Base-by-base conservation (phyloP, 1,284 basidiomycete species). In the Schizopora paradoxa region DNA sequence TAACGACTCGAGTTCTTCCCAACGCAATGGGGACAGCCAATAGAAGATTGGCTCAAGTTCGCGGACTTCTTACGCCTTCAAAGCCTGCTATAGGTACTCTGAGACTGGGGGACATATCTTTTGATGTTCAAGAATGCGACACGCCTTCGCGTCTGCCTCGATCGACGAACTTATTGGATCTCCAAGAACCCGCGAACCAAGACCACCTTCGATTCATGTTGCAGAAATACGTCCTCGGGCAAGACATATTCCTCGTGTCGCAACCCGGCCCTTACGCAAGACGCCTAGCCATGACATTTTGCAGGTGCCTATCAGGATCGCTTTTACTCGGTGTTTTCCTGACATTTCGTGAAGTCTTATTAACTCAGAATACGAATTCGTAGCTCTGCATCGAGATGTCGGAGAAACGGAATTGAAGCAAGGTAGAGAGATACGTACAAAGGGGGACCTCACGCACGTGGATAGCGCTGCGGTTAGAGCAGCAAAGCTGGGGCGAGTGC, bases 341-440 rank as follows among this genome's bases (percentile, higher is more conserved):
- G 18, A 28, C 32, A 49, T 38, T 23, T 25, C 32, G n/a, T 16
- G 13, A 40, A 81, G 79, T 46, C 41, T 80, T 22, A 74, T 82
- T 37, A 82, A 82, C 55, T 62, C 74, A 8, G 80, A 82, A 59
- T 82, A 82, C 49, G 79, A 83, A 55, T 76, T 79, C 52, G 74
- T 83, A 48, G 73, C 78, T 0, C 58, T 82, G 2, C 79, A 82
- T 58, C 63, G 79, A 43, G 79, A 83, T 57, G 73, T 82, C 3
- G 79, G 80, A n/a, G 79, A 82, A 58, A 82, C 79, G 1, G 79
- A 82, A 54, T 61, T 83, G 37, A 82, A 82, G 59, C 80, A 82
- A 70, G 79, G 79, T 38, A 62, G 79, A 49, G 79, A 82, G 56
- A 82, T 83, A 34, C 63, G 73, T 33, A 60, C 65, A 11, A 78